Base-by-base conservation (phyloP, 305 asterid genomes). In the Stenogyne calaminthoides region DNA sequence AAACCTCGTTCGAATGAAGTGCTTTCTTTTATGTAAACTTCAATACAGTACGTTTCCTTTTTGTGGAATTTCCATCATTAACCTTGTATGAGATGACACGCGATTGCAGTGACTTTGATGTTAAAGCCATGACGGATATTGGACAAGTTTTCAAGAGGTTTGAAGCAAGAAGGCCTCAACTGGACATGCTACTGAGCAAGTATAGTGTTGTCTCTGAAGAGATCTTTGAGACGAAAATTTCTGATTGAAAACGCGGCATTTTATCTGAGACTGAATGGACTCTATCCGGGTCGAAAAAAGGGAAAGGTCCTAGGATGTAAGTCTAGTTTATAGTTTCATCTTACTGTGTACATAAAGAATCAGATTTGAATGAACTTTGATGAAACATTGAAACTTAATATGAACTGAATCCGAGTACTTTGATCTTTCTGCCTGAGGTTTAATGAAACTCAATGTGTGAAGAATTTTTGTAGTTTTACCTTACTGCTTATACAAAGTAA, bases 311-410 rank as follows among this genome's bases (percentile, higher is more conserved):
- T 9, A 42, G 49, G 49, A 42, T 11, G 49, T 42, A 42, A 46
- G 49, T 42, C 49, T n/a, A n/a, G 11, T 42, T 83, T 84, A 6
- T 86, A 27, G 32, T 2, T 27, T 27, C 2, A 27, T 27, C 32
- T 27, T 27, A 27, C 32, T 27, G 32, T 27, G 32, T 27, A 27
- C 25, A 22, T 22, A 22, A 22, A 27, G 32, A 27, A 27, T 27
- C 32, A 27, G 5, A 25, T 3, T 27, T 27, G 32, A 2, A 2
- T 3, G 3, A 3, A 3, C 32, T 27, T 27, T 27, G 32, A 27
- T 27, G 3, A 3, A 27, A 27, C 2, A 0, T 1, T 2, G 1
- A 3, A 27, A 27, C 2, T 3, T 27, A 1, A 27, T 27, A 27
- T 27, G 32, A 27, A 2, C 5, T 1, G 32, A 27, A 27, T 27